Evolutionary conservation across 495 filamentous ascomycete genomes (phyloP).

Genomic region (Penicillium robsamsonii): DNA sequence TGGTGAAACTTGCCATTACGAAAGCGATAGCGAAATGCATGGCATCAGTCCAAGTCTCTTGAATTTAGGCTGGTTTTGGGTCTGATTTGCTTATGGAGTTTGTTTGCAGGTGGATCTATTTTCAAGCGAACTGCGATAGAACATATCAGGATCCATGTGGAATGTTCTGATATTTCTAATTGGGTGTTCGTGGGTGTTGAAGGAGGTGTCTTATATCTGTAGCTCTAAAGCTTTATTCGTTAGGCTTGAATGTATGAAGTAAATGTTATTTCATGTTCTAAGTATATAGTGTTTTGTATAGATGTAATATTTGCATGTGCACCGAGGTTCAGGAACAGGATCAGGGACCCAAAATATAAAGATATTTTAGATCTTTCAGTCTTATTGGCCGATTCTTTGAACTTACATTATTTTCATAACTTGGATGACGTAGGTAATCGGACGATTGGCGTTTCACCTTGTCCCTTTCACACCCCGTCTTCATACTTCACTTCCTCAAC

Average conservation of each 20-base stretch:
- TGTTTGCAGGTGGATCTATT: constrained; percentile 1
- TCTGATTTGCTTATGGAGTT: constrained; percentile 8
- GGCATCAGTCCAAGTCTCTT: neutral
- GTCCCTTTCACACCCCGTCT: neutral
- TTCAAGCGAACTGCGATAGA: constrained; percentile 2
- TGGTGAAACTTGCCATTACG: neutral
- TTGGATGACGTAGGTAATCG: constrained; percentile 2
- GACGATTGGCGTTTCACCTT: neutral
- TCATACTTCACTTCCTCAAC: neutral
- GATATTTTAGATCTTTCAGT: too few species aligned
- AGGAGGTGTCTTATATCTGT: neutral
- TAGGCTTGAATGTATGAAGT: neutral
- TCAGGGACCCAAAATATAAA: neutral
- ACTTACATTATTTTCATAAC: neutral
- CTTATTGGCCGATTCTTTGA: neutral
- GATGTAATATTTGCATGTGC: neutral
- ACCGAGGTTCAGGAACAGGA: neutral
- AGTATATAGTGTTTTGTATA: neutral
- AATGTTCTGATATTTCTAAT: neutral
- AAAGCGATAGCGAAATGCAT: constrained; percentile 10
- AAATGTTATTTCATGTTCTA: neutral
- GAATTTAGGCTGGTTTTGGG: neutral
- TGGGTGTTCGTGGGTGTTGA: constrained; percentile 6
- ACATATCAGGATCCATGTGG: neutral
- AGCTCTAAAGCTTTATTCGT: neutral